Conservation (phyloP, 805 yeast species). For the Wickerhamiella kazuoi region DNA sequence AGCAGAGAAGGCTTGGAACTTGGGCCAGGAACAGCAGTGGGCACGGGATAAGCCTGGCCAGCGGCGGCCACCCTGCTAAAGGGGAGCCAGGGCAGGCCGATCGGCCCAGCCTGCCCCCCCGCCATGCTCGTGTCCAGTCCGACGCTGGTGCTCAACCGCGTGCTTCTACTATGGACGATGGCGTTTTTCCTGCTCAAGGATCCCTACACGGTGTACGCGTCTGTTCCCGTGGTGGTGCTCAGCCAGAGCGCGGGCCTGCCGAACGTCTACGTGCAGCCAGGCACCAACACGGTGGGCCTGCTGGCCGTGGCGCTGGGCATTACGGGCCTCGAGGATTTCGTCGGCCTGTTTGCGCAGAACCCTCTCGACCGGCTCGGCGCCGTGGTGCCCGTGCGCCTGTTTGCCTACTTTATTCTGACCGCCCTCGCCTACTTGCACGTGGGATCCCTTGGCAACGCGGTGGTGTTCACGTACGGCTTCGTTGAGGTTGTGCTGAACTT, state of each 20-base stretch:
- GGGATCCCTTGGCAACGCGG: slow-evolving; percentile 15
- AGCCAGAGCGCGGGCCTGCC: slow-evolving; percentile 14
- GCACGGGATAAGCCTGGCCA: too few species aligned
- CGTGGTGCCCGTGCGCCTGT: slow-evolving; percentile 17
- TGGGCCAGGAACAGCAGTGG: too few species aligned
- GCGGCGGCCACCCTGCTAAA: too few species aligned
- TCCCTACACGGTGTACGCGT: slow-evolving; percentile 15
- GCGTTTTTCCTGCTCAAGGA: slow-evolving; percentile 17
- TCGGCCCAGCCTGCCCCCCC: too few species aligned
- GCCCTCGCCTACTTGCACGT: slow-evolving; percentile 12
- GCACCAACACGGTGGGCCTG: slow-evolving; percentile 16
- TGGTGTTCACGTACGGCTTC: slow-evolving; percentile 19
- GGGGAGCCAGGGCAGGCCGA: too few species aligned
- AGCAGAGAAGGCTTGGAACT: too few species aligned
- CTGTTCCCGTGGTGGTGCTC: slow-evolving; percentile 14
- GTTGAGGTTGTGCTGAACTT: slow-evolving; percentile 19
- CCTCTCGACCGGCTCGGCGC: slow-evolving; percentile 13
- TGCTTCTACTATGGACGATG: slow-evolving; percentile 14
- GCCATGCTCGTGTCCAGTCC: not conserved
- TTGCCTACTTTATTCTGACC: slow-evolving; percentile 13
- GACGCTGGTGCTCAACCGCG: slow-evolving; percentile 13
- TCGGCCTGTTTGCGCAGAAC: slow-evolving; percentile 12
- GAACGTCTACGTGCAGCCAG: slow-evolving; percentile 11
- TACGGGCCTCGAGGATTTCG: slow-evolving; percentile 16
- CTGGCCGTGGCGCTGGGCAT: slow-evolving; percentile 14